Percentiles rank a stretch among this genome's conserved stretches.
Conservation (phyloP, 108 stramenopile genomes). For the Pseudonitzschia pungens region DNA sequence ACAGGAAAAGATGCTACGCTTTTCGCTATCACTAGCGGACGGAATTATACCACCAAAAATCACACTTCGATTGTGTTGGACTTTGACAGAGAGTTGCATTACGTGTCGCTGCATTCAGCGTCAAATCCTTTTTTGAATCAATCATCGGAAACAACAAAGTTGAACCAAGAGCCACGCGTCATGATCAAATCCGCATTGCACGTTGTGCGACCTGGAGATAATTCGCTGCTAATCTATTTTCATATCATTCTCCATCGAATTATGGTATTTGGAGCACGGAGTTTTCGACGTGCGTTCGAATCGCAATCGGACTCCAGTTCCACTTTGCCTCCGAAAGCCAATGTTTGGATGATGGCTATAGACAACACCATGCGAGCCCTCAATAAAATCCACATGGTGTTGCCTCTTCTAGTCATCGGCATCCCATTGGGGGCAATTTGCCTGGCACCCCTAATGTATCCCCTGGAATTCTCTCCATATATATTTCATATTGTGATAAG, state of each 20-base stretch:
- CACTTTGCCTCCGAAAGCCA: not conserved
- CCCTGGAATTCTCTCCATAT: constrained; percentile 2
- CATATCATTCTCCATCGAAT: constrained; percentile 14
- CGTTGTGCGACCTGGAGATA: not conserved
- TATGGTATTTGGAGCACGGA: constrained; percentile 12
- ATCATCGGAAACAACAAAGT: not conserved
- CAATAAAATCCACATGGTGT: constrained; percentile 14
- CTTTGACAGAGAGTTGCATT: constrained; percentile 24
- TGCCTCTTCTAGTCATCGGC: constrained; percentile 7
- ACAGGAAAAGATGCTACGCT: constrained; percentile 8
- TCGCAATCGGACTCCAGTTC: not conserved
- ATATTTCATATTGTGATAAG: not conserved
- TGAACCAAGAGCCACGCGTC: constrained; percentile 7
- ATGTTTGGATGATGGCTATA: constrained; percentile 6
- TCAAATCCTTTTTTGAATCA: not conserved
- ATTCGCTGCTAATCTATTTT: not conserved
- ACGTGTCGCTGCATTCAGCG: not conserved
- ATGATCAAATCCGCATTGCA: constrained; percentile 19
- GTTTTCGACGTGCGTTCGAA: constrained; percentile 15
- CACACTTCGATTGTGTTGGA: constrained; percentile 12
- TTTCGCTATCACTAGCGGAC: constrained; percentile 5
- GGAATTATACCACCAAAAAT: constrained; percentile 9
- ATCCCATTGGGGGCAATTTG: constrained; percentile 4
- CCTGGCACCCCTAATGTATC: not conserved
- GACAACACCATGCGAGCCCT: constrained; percentile 20